Conservation (phyloP, 208 protist species). For the Tritrichomonas foetus region DNA sequence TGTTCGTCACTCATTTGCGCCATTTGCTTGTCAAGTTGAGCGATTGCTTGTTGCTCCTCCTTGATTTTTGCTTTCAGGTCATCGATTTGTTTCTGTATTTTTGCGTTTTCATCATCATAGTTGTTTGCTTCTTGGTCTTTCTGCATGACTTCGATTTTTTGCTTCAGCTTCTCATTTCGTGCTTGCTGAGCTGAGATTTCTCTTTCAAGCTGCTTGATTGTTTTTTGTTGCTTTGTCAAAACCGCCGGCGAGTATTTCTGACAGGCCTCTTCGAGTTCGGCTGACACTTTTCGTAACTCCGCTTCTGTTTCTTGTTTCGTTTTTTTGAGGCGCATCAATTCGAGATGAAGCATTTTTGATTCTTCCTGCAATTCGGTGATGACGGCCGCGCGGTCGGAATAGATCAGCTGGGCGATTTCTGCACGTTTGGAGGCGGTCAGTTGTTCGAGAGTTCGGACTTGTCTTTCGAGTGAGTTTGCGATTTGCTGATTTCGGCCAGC, state of each 20-base stretch:
- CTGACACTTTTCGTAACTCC: not conserved
- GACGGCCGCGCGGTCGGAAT: not conserved
- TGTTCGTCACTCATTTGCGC: no score
- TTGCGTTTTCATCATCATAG: not conserved
- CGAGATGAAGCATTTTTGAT: not conserved
- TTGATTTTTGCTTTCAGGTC: not conserved
- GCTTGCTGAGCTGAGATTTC: not conserved
- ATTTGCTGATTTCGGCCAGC: not conserved
- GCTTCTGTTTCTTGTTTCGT: not conserved
- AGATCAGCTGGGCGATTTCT: not conserved
- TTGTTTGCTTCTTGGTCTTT: not conserved
- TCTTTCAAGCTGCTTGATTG: not conserved
- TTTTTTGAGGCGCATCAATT: not conserved
- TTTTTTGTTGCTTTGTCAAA: not conserved
- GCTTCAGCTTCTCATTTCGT: not conserved
- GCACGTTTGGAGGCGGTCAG: not conserved
- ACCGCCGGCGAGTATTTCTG: not conserved
- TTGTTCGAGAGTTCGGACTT: not conserved
- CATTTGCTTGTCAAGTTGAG: no score
- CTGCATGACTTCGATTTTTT: not conserved
- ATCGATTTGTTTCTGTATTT: not conserved
- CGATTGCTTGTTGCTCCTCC: not conserved
- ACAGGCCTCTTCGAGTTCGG: not conserved
- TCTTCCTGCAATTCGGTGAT: slow-evolving; percentile 34
- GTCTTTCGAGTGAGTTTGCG: not conserved